Conservation (phyloP, 106 monocot genomes). For the Allium fistulosum region DNA sequence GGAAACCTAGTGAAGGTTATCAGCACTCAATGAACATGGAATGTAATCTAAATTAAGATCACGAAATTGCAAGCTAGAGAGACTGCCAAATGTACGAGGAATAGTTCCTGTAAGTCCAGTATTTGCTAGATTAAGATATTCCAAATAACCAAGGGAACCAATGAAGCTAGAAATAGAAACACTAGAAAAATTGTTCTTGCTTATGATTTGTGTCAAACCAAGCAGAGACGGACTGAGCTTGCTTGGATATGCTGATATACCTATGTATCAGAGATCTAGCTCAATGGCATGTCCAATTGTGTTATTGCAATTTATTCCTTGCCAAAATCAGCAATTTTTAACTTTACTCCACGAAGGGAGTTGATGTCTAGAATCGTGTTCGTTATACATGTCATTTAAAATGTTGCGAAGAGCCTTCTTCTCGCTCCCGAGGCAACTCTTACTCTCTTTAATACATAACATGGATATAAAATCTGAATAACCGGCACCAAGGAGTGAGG, state of each 20-base stretch:
- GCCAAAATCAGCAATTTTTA: conserved; percentile 15
- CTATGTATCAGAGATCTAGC: background rate
- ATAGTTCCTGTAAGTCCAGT: conserved; percentile 4
- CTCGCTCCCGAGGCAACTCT: conserved; percentile 11
- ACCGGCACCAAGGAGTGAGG: too few relatives aligned
- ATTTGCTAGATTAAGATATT: conserved; percentile 16
- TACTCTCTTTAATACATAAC: too few relatives aligned
- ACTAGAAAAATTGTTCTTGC: conserved; percentile 7
- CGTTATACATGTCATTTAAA: background rate
- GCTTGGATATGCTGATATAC: background rate
- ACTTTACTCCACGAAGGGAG: conserved; percentile 10
- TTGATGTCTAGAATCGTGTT: background rate
- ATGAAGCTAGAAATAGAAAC: background rate
- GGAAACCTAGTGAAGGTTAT: conserved; percentile 2
- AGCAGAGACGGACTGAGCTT: conserved; percentile 9
- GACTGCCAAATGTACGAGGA: conserved; percentile 14
- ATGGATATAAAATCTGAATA: too few relatives aligned
- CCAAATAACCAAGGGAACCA: conserved; percentile 5
- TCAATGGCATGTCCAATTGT: conserved; percentile 12
- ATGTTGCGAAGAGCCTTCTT: conserved; percentile 13
- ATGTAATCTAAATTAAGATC: background rate
- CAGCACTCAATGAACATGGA: background rate
- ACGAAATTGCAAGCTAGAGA: conserved; percentile 13
- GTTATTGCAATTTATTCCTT: conserved; percentile 15
- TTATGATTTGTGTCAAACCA: conserved; percentile 9